Base-by-base conservation (phyloP, 306 rosid genomes). In the Trichosanthes truncata region DNA sequence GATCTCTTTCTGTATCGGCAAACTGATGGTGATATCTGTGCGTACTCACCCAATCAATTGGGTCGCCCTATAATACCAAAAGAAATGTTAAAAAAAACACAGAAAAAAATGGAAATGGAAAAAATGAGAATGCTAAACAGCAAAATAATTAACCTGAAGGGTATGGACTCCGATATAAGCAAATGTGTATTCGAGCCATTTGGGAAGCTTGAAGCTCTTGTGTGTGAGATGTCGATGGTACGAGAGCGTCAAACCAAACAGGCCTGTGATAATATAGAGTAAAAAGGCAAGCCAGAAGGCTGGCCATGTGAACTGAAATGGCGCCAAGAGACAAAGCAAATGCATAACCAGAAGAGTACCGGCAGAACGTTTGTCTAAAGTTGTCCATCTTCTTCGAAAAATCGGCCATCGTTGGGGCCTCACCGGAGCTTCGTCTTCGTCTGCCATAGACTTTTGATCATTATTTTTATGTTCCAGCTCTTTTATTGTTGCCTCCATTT, bases 21-120 rank as follows among this genome's bases (percentile, higher is more conserved):
- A 89, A 92, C 73, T 91, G 96, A 84, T 94, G 98, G 38, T 94
- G 98, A 84, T 89, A 92, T 76, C 98, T 92, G 75, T 94, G 98
- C 38, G 91, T 89, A 83, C 97, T 90, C 26, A 94, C 98, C 97
- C 97, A 94, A 68, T 94, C 94, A 65, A 94, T 89, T 59, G 98
- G 97, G 49, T 84, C 89, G 15, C 97, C 97, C 98, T 94, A 46
- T 82, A 43, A 1, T 29, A 12, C 2, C 4, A 7, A 36, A 23
- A 23, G 8, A 21, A 59, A 55, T 1, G 60, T 12, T 55, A 6
- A 5, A 18, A 53, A 4, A 45, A 14, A 53, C 6, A 3, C 15
- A 0, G 1, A 23, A 6, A 23, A 0, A 9, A 57, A 29, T 2
- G n/a, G n/a, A n/a, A n/a, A n/a, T n/a, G n/a, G n/a, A n/a, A n/a